Evolutionary conservation across 495 filamentous ascomycete species (phyloP).

Genomic region (Lepidopterella palustris): DNA sequence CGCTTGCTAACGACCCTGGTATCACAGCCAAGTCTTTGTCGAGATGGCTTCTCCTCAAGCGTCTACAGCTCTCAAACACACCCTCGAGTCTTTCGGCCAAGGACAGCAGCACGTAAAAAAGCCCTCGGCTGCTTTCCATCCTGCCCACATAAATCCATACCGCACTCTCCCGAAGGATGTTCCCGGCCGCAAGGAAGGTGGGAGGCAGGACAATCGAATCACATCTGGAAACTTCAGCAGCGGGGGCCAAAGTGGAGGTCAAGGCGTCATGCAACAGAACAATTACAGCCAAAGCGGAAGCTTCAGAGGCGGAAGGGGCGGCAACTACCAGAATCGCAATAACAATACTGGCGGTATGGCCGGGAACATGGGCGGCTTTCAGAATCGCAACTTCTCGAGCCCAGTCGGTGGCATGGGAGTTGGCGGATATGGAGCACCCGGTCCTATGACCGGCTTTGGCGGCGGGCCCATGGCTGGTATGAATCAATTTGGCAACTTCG

Average conservation of each 20-base stretch:
- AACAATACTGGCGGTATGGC: slow-evolving; percentile 24
- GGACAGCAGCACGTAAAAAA: slow-evolving; percentile 56
- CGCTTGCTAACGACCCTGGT: slow-evolving; percentile 2
- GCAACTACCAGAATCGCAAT: slow-evolving; percentile 34
- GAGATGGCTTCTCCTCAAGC: slow-evolving; percentile 81
- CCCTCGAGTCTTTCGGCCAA: slow-evolving; percentile 58
- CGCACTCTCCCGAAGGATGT: slow-evolving; percentile 87
- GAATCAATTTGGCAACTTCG: slow-evolving; percentile 45
- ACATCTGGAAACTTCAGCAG: slow-evolving; percentile 39
- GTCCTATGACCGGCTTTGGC: slow-evolving; percentile 42
- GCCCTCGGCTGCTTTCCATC: slow-evolving; percentile 66
- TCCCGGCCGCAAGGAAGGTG: slow-evolving; percentile 66
- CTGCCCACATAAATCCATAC: slow-evolving; percentile 77
- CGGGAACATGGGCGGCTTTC: slow-evolving; percentile 28
- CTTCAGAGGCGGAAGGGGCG: slow-evolving; percentile 30
- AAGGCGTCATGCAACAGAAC: slow-evolving; percentile 35
- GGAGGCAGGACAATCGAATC: slow-evolving; percentile 31
- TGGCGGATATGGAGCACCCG: slow-evolving; percentile 9
- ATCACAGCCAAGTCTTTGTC: slow-evolving; percentile 75
- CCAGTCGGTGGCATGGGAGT: slow-evolving; percentile 26
- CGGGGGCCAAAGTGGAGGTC: slow-evolving; percentile 31
- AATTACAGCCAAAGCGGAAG: slow-evolving; percentile 34
- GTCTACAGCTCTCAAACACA: slow-evolving; percentile 75
- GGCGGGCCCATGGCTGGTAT: slow-evolving; percentile 52
- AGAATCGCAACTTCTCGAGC: slow-evolving; percentile 47